These are phyloP conservation scores for Physcomitrium patens DNA, from an alignment of 225 moss, liverwort and hornwort genomes.

Conservation along the genomic window DNA sequence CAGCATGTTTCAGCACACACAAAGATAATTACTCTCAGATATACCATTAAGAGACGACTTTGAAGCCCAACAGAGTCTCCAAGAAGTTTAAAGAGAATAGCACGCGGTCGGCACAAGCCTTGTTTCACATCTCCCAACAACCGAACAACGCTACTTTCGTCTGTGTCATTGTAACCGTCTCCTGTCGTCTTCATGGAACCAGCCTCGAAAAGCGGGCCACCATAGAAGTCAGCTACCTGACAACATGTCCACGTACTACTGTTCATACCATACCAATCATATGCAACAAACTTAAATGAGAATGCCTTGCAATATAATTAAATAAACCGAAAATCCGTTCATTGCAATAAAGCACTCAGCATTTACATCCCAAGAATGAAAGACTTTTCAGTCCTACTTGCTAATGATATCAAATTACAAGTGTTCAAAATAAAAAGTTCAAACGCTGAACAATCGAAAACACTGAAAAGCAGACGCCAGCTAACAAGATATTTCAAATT, in stretches of 20 bases:
- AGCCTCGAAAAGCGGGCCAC: constrained; percentile 89
- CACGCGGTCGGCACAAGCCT: constrained; percentile 92
- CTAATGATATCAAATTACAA: background rate
- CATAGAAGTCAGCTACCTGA: constrained; percentile 96
- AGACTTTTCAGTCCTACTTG: background rate
- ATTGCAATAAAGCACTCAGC: constrained; percentile 15
- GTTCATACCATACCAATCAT: constrained; percentile 12
- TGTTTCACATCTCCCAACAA: constrained; percentile 80
- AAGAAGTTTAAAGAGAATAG: constrained; percentile 90
- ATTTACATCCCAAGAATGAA: background rate
- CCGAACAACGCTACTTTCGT: constrained; percentile 53
- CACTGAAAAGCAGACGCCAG: background rate
- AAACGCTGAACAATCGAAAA: constrained; percentile 26
- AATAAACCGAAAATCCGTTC: constrained; percentile 10
- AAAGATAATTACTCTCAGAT: background rate
- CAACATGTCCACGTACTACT: constrained; percentile 23
- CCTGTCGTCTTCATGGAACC: constrained; percentile 67
- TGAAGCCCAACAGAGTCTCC: constrained; percentile 90
- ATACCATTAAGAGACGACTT: constrained; percentile 92
- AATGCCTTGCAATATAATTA: background rate
- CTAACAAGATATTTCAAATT: constrained; percentile 1
- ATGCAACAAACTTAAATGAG: constrained; percentile 14
- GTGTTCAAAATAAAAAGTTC: constrained; percentile 18
- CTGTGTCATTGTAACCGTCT: constrained; percentile 46
- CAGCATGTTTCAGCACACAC: constrained; percentile 3